These are phyloP conservation scores for Clohesyomyces aquaticus DNA, from an alignment of 495 filamentous ascomycete species.

Conservation along the genomic window DNA sequence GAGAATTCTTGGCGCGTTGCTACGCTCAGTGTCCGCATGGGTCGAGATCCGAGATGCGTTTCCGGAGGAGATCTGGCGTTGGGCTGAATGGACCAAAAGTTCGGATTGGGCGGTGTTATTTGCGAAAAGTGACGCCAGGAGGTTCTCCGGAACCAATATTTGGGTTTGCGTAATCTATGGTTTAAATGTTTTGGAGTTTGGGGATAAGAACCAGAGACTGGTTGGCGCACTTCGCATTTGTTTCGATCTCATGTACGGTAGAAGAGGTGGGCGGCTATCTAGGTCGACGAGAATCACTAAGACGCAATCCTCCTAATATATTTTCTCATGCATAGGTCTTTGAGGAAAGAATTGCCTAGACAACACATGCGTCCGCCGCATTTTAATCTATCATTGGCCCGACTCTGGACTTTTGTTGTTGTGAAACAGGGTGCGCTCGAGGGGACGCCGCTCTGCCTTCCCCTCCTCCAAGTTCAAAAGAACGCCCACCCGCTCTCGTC, in stretches of 20 bases:
- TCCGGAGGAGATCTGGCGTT: conserved; percentile 3
- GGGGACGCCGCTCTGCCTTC: neutral
- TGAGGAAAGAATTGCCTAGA: neutral
- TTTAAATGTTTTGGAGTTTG: neutral
- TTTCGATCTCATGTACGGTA: neutral
- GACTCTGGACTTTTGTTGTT: conserved; percentile 8
- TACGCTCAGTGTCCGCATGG: neutral
- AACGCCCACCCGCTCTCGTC: conserved; percentile 11
- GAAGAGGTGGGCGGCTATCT: conserved; percentile 20
- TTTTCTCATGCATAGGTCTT: neutral
- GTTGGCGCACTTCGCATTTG: conserved; percentile 10
- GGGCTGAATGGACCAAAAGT: conserved; percentile 18
- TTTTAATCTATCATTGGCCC: neutral
- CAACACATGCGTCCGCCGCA: neutral
- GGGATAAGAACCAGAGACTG: neutral
- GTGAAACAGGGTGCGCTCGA: conserved; percentile 17
- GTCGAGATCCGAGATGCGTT: neutral
- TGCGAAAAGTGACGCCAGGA: neutral
- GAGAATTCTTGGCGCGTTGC: neutral
- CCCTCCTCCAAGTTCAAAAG: neutral
- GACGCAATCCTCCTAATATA: neutral
- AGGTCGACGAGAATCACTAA: neutral
- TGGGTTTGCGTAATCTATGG: too few relatives aligned
- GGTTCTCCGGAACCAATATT: too few relatives aligned
- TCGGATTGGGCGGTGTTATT: neutral